Base-by-base conservation (phyloP, 1,139 yeast species). In the Candida pseudoviswanathii region DNA sequence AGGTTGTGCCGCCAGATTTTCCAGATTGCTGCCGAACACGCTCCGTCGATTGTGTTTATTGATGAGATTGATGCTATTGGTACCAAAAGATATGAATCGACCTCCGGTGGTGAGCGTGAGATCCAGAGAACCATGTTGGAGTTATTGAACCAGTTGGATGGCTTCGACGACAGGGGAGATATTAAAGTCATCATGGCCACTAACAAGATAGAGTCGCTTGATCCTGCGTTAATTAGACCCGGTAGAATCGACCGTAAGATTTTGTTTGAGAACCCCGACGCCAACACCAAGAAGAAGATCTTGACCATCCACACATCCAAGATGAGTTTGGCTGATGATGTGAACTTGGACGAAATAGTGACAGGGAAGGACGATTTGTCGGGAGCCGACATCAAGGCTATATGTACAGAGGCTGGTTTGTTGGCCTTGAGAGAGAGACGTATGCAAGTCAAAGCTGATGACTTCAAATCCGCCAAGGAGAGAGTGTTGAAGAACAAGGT, bases 1-100 rank as follows among this genome's bases (percentile, higher is more conserved):
- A 81, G 98, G 61, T 80, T 95, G 62, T 86, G 91, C 66, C 82
- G 99, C 66, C 97, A 95, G 64, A 85, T 95, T 56, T 95, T 95
- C 79, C 96, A 91, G 68, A 89, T 91, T 50, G 99, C 99, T 3
- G 96, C 94, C 11, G 99, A 95, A 58, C 87, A 92, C 67, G 97
- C 99, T 0, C 99, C 99, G 41, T 86, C 97, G 7, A 95, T 95
- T 75, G 97, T 95, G 38, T 95, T 95, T 65, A 95, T 95, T 59
- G 99, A 95, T 72, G 99, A 95, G 74, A 94, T 95, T 64, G 99
- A 95, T 72, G 99, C 99, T 42, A 94, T 95, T 66, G 99, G 99
- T 69, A 89, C 96, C 22, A 94, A 94, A 70, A 85, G 99, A 70
- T 94, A 92, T 68, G 99, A 94, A 54, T 90, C 97, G 1, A 84